A percentile compares a stretch with the other conserved stretches of the same genome.
Evolutionary conservation across 768 basidiomycete species (phyloP).

Genomic region (Artomyces pyxidatus): DNA sequence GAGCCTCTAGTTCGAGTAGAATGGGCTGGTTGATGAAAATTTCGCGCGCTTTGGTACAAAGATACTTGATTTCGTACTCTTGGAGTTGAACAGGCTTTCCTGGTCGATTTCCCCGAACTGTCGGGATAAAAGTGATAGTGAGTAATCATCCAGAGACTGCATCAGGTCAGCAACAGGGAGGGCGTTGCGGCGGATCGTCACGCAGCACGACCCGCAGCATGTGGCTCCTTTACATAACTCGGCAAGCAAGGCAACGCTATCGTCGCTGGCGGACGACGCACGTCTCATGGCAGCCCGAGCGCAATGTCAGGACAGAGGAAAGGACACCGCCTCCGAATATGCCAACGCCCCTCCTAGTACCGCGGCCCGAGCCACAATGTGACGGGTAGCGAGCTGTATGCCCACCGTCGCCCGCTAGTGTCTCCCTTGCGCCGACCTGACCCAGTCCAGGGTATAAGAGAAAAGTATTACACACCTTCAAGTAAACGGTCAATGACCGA

Average conservation of each 20-base stretch:
- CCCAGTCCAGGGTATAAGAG: background rate
- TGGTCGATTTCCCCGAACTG: slow-evolving; percentile 98
- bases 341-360: background rate
- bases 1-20: slow-evolving; percentile 93
- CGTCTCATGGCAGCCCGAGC: background rate
- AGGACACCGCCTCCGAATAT: background rate
- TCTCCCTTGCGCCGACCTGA: background rate
- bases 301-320: background rate
- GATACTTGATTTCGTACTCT: slow-evolving; percentile 98
- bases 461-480: slow-evolving; percentile 66
- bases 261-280: background rate
- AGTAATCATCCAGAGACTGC: slow-evolving; percentile 1
- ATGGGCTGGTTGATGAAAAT: slow-evolving; percentile 99
- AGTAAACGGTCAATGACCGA: slow-evolving; percentile 97
- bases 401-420: no score
- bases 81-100: slow-evolving; percentile 97
- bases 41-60: slow-evolving; percentile 97
- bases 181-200: background rate
- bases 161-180: no score
- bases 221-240: background rate
- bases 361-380: background rate
- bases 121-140: slow-evolving; percentile 4
- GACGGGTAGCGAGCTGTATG: background rate
- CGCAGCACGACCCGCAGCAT: background rate
- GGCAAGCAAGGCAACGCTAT: background rate